Base-by-base conservation (phyloP, 2,329 filamentous ascomycete species). In the Fusarium nematophilum region DNA sequence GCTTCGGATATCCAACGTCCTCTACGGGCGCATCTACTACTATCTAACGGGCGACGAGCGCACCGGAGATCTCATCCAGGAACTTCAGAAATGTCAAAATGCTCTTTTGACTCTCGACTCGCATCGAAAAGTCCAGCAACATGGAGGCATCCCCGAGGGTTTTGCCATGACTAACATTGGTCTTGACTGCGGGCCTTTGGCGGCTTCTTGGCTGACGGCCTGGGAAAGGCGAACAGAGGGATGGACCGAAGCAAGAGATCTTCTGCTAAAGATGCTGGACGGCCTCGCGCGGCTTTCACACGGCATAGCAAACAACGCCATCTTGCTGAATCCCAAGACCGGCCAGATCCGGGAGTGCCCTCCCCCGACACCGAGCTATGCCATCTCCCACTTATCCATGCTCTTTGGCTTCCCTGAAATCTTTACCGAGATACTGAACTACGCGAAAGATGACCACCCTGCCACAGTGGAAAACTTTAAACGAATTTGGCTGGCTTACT, bases 41-140 rank as follows among this genome's bases (percentile, higher is more conserved):
- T 86, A 83, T 63, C 65, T 86, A 2, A 79, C 81, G 0, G 84
- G 83, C 2, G 84, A 86, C 44, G 84, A 87, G 72, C 78, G 84
- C 6, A 77, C 78, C 0, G 84, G 84, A 0, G 83, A 86, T 27
- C 17, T 64, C 4, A 62, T 64, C 17, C 29, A 29, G 10, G 58
- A 62, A 29, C 54, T 64, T 1, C 33, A 53, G 10, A 5, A 46
- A 1, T 64, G 58, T 5, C 61, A 64, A n/a, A 15, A 52, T 14
- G 40, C 61, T 4, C 48, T 62, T 2, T 15, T 57, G 10, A 38
- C 37, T 3, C 54, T 64, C 4, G 61, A 64, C 27, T 62, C 61
- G 1, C 61, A 64, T 18, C 47, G 61, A 7, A 64, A 64, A 10
- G 61, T 64, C 2, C 61, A 64, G n/a, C 10, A 53, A 7, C 58